Base-by-base conservation (phyloP, 164 flowering plant species). In the Litsea cubeba region DNA sequence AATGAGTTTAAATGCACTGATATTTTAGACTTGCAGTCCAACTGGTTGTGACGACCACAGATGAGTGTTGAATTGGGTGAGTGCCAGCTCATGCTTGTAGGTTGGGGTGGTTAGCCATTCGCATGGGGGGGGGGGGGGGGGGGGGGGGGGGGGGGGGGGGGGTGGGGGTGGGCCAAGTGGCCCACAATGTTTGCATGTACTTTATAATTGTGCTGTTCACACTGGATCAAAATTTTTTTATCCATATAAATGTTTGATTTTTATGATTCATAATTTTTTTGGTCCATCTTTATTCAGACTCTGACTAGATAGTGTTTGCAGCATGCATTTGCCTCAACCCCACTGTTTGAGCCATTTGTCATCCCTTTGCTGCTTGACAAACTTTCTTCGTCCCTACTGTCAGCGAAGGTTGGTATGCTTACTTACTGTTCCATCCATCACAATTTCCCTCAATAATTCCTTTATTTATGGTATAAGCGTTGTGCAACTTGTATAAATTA, bases 281-380 rank as follows among this genome's bases (percentile, higher is more conserved):
- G 2, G 70, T 46, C 28, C 66, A 24, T 22, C 66, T 22, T 51
- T 68, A 22, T 57, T 20, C 69, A 28, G 60, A 22, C 17, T 66
- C 72, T 62, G 63, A 73, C 49, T 49, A 63, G 60, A 40, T 70
- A 49, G 71, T 73, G 15, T 76, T 71, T 81, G 70, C 90, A 95
- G 99, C 68, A 75, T 65, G 95, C 97, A 54, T 88, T 93, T 80
- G 83, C 94, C 63, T 85, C 96, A 62, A 87, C 98, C 7, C 91
- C 96, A 58, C 75, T 85, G 75, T 95, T 88, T 85, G 99, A 91
- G 84, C 95, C 97, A 70, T 89, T 84, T 86, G 89, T 80, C 58
- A 83, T 95, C 65, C 98, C 99, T 23, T 78, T 95, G 84, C 90
- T 95, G 73, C 91, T 95, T 73, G 99, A 93, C 60, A 95, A 95